Percentiles rank a stretch among this genome's conserved stretches.
These are phyloP conservation scores for Hydnum rufescens DNA, from an alignment of 768 basidiomycete species.

Conservation along the genomic window DNA sequence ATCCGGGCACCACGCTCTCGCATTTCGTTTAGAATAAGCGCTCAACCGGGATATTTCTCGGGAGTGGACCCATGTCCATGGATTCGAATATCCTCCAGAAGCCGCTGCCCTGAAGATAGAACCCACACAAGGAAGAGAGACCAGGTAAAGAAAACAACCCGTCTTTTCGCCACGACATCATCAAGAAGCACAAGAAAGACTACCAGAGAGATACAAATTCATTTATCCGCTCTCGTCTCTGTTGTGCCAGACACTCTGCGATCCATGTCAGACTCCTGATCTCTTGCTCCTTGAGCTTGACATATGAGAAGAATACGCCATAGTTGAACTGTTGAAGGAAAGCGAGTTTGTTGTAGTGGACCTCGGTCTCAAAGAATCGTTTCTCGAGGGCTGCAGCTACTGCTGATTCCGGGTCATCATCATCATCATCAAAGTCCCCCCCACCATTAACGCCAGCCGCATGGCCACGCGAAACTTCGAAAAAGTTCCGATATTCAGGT, in stretches of 20 bases:
- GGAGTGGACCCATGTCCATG: too few relatives aligned
- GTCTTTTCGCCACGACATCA: too few relatives aligned
- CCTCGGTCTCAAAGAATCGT: constrained; percentile 85
- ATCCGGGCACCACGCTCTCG: too few relatives aligned
- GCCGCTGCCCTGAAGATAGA: too few relatives aligned
- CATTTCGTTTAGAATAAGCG: too few relatives aligned
- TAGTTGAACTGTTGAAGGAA: constrained; percentile 97
- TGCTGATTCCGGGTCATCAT: constrained; percentile 23
- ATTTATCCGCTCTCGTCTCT: constrained; percentile 86
- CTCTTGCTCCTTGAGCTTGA: constrained; percentile 85
- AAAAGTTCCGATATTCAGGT: constrained; percentile 79
- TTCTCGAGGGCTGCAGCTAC: constrained; percentile 65
- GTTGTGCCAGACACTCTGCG: constrained; percentile 95
- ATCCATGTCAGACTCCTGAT: constrained; percentile 82
- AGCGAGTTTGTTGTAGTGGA: constrained; percentile 80
- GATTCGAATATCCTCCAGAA: too few relatives aligned
- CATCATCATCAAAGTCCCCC: constrained; percentile 13
- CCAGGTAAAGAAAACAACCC: too few relatives aligned
- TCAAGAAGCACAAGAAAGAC: too few relatives aligned
- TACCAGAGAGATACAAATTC: constrained; percentile 86
- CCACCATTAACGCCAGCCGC: constrained; percentile 17
- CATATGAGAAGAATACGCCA: constrained; percentile 79
- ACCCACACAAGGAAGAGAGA: too few relatives aligned
- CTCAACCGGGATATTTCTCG: too few relatives aligned
- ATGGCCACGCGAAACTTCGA: constrained; percentile 27